Base-by-base conservation (phyloP, 2,329 filamentous ascomycete species). In the Ophiognomonia clavigignenti-juglandacearum region DNA sequence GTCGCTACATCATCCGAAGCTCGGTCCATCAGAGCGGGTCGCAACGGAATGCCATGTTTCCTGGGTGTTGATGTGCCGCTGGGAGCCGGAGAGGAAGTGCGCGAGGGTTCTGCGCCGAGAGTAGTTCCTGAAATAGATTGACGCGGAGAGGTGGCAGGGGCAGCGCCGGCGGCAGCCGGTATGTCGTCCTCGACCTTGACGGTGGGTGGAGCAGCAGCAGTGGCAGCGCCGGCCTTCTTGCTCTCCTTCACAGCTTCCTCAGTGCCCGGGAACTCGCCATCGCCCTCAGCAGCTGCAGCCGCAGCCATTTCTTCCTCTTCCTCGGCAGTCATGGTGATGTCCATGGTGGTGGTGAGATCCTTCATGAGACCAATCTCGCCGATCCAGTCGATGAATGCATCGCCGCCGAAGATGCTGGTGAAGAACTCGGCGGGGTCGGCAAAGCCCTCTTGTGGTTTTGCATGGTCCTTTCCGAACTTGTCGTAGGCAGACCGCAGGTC, bases 331-430 rank as follows among this genome's bases (percentile, higher is more conserved):
- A 90, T 92, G 18, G 89, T 91, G 56, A 98, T 97, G 61, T 98
- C 93, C 92, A 98, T 97, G 37, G 91, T 96, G 61, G 90, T 89
- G 16, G 92, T 97, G 45, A 98, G 77, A 62, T 98, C 93, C 73
- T 96, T 97, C 88, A 98, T 96, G 48, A 98, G 81, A 42, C 88
- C 93, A 58, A 98, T 96, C 75, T 98, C 93, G 56, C 93, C 93
- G 61, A 98, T 97, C 76, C 93, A 89, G 72, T 98, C 92, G 52
- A 86, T 76, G 61, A 98, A 98, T 11, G 92, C 90, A 59, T 96
- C 92, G 51, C 93, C 93, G 57, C 93, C 93, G 63, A 98, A 98
- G 58, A 98, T 98, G 74, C 91, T 95, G 60, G 87, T 87, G 71
- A 98, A 98, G 78, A 98, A 98, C 69, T 98, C 93, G 54, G 90